A percentile compares a stretch with the other conserved stretches of the same genome.
phyloP scores from a whole-genome alignment of 2,329 filamentous ascomycete genomes.

The Cryphonectria nitschkei region DNA sequence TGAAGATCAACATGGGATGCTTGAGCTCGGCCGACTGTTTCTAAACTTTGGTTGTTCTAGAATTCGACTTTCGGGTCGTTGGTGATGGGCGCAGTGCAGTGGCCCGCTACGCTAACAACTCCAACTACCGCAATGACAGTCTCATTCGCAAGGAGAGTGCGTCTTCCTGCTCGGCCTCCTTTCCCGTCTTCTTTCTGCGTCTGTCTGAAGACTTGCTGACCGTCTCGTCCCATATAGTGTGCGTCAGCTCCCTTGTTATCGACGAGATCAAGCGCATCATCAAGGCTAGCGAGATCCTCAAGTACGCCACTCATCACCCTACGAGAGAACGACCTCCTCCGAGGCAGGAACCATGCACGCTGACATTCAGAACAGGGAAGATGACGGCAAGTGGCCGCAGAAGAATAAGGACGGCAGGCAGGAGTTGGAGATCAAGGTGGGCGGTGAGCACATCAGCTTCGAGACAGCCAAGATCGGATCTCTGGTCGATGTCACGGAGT shows the following conservation, averaged over 20 bases:
- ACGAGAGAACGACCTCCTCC: too few species aligned
- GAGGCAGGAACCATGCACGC: background rate
- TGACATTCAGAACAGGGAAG: slow-evolving; percentile 68
- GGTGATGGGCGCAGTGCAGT: slow-evolving; percentile 92
- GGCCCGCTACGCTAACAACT: slow-evolving; percentile 98
- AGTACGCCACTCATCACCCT: slow-evolving; percentile 59
- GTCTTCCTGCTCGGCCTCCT: slow-evolving; percentile 39
- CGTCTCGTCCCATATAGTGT: slow-evolving; percentile 65
- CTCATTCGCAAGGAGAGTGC: slow-evolving; percentile 98
- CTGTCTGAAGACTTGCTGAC: slow-evolving; percentile 1
- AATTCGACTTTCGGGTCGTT: slow-evolving; percentile 94
- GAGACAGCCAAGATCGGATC: slow-evolving; percentile 99
- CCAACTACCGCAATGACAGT: slow-evolving; percentile 98
- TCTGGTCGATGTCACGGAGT: slow-evolving; percentile 94
- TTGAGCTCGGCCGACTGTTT: background rate
- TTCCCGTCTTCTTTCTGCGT: background rate
- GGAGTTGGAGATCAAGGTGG: slow-evolving; percentile 91
- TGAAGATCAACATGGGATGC: background rate
- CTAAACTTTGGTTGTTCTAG: slow-evolving; percentile 51
- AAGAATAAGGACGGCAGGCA: slow-evolving; percentile 99
- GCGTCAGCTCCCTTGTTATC: slow-evolving; percentile 86
- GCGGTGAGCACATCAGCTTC: slow-evolving; percentile 96
- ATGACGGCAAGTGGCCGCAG: slow-evolving; percentile 97
- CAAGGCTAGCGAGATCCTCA: slow-evolving; percentile 95
- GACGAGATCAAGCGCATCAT: slow-evolving; percentile 97